Evolutionary conservation across 2,329 filamentous ascomycete genomes (phyloP).

Genomic region (Colletotrichum magnum): DNA sequence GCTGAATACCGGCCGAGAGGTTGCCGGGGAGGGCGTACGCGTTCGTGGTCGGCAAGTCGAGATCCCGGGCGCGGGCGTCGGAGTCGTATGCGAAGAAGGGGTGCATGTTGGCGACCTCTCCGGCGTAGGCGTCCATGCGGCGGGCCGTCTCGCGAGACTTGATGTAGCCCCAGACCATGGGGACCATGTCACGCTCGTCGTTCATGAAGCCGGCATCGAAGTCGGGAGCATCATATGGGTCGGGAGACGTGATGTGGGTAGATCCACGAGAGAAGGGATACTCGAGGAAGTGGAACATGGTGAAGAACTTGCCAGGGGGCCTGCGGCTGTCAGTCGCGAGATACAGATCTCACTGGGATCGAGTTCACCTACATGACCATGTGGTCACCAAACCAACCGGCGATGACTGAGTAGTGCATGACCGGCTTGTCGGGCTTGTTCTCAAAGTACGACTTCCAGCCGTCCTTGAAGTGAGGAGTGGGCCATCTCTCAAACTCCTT

Average conservation of each 20-base stretch:
- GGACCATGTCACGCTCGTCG: slow-evolving; percentile 86
- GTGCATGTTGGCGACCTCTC: slow-evolving; percentile 78
- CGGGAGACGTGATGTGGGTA: slow-evolving; percentile 78
- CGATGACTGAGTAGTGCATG: slow-evolving; percentile 87
- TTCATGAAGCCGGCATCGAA: slow-evolving; percentile 90
- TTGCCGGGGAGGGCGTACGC: slow-evolving; percentile 82
- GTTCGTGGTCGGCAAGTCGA: slow-evolving; percentile 83
- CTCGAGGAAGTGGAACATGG: slow-evolving; percentile 87
- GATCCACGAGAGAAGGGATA: slow-evolving; percentile 82
- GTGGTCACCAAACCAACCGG: slow-evolving; percentile 75
- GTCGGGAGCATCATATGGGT: slow-evolving; percentile 81
- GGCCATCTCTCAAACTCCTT: slow-evolving; percentile 80
- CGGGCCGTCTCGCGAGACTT: slow-evolving; percentile 85
- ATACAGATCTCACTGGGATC: not conserved
- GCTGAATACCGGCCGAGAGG: slow-evolving; percentile 78
- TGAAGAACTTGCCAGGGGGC: slow-evolving; percentile 85
- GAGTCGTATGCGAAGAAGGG: slow-evolving; percentile 81
- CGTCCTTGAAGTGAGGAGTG: slow-evolving; percentile 79
- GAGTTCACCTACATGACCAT: slow-evolving; percentile 65
- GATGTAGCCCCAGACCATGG: slow-evolving; percentile 89
- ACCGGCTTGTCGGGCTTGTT: slow-evolving; percentile 88
- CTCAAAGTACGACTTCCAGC: slow-evolving; percentile 88
- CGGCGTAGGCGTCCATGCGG: slow-evolving; percentile 83
- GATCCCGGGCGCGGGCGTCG: slow-evolving; percentile 77
- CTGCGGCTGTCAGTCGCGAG: slow-evolving; percentile 64